These are phyloP conservation scores for Neurospora sp. DNA, from an alignment of 495 filamentous ascomycete genomes.

Conservation along the genomic window DNA sequence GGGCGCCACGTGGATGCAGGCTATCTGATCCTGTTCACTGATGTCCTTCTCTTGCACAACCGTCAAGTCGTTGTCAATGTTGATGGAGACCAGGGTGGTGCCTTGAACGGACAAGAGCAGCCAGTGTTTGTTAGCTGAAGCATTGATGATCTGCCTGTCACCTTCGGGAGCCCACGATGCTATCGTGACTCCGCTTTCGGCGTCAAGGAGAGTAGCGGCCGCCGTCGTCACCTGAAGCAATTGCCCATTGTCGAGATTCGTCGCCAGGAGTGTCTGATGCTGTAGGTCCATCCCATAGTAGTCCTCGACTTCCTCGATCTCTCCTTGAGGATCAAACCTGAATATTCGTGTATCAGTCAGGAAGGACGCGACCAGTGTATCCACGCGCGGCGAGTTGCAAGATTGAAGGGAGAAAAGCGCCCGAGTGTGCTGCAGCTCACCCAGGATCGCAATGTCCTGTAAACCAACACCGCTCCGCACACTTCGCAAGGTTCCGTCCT, in stretches of 20 bases:
- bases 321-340: conserved; percentile 59
- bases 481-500: conserved; percentile 77
- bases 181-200: conserved; percentile 56
- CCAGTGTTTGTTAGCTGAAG: conserved; percentile 57
- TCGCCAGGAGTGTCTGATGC: conserved; percentile 63
- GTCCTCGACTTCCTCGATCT: conserved; percentile 73
- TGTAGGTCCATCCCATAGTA: conserved; percentile 61
- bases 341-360: conserved; percentile 79
- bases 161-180: conserved; percentile 56
- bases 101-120: conserved; percentile 70
- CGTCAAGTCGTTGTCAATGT: conserved; percentile 47
- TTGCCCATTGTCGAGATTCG: conserved; percentile 49
- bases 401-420: conserved; percentile 52
- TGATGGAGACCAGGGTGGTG: conserved; percentile 52
- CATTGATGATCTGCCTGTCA: conserved; percentile 59
- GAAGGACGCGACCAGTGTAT: conserved; percentile 72
- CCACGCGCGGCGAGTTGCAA: conserved; percentile 34
- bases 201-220: conserved; percentile 52
- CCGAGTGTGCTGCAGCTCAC: conserved; percentile 65
- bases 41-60: conserved; percentile 50
- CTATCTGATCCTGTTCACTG: conserved; percentile 59
- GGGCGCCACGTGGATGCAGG: conserved; percentile 56
- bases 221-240: conserved; percentile 71
- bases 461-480: conserved; percentile 90
- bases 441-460: conserved; percentile 75